Evolutionary conservation across 2,329 filamentous ascomycete species (phyloP), one percentile per base, ranked within the genome.

Genomic region (Pseudogymnoascus sp.): DNA sequence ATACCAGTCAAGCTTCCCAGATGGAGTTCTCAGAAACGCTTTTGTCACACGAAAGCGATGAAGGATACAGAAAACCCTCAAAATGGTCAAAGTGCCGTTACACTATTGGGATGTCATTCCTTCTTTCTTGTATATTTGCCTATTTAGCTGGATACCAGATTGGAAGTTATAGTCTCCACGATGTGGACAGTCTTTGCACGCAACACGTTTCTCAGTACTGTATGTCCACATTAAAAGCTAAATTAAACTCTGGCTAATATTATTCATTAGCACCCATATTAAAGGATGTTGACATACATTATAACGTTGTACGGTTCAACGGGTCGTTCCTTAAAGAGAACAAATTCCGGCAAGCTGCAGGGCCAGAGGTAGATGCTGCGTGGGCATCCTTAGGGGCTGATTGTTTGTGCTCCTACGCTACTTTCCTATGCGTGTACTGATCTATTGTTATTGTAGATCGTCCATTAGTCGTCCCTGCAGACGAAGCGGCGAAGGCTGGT

Each of bases 281-380:
- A 36, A 36, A 36, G 12, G 35, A 36, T 36, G 35, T 36, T 36
- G 35, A 36, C 35, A 36, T 36, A 36, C 35, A 36, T 36, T 36
- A 36, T n/a, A 36, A 36, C 12, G 12, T 36, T 36, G 12, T n/a
- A 12, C 35, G 35, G 35, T 36, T 36, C 69, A 82, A 84, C 66
- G 81, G 81, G 2, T 80, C 79, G 0, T 77, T 84, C 16, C 66
- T 82, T 39, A 77, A 82, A 39, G 76, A 82, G 64, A 82, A 79
- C 58, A 69, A 76, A n/a, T 84, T 79, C 66, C 77, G 81, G 16
- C 73, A 77, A 65, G 69, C 73, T 33, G 78, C 70, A 12, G 69
- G 78, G 2, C 78, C 79, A 1, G 78, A 80, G 66, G 79, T 82
- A 1, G 82, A 84, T 67, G 76, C 75, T 9, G 81, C 80, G 1